Conservation (phyloP, 1,139 yeast genomes). For the Yamadazyma pseudoaaseri region DNA sequence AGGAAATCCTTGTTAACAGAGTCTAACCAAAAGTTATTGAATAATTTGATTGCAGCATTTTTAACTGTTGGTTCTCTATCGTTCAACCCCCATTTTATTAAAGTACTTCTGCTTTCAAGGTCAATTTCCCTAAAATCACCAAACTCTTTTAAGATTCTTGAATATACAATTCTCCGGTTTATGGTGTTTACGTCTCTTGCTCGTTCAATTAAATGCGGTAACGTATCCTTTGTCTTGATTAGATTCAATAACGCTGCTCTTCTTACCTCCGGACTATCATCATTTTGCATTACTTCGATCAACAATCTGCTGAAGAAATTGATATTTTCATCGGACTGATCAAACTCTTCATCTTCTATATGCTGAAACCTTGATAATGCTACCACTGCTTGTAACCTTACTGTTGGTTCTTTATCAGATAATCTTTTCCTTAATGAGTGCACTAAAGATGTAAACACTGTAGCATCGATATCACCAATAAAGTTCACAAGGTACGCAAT, state of each 20-base stretch:
- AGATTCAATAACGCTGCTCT: constrained; percentile 78
- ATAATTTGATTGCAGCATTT: constrained; percentile 69
- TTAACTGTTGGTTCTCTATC: constrained; percentile 80
- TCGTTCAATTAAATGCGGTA: constrained; percentile 68
- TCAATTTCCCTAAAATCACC: constrained; percentile 64
- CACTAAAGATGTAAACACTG: constrained; percentile 61
- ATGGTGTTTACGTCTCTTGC: constrained; percentile 76
- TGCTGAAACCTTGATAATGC: constrained; percentile 80
- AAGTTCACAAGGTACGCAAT: constrained; percentile 72
- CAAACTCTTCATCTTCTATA: constrained; percentile 28
- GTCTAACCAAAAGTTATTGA: constrained; percentile 71
- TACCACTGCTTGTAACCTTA: constrained; percentile 79
- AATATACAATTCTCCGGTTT: constrained; percentile 71
- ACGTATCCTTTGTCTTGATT: constrained; percentile 51
- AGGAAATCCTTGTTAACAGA: constrained; percentile 67
- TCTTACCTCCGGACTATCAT: constrained; percentile 85
- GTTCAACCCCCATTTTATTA: constrained; percentile 80
- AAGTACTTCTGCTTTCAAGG: constrained; percentile 58
- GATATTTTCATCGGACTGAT: constrained; percentile 3
- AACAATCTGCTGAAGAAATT: constrained; percentile 8
- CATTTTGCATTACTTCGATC: constrained; percentile 59
- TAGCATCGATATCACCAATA: constrained; percentile 75
- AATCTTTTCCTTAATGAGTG: constrained; percentile 63
- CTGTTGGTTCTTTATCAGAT: constrained; percentile 74
- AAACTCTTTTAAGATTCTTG: constrained; percentile 65